phyloP scores from a whole-genome alignment of 208 protist genomes.

The Leishmania turanica region DNA sequence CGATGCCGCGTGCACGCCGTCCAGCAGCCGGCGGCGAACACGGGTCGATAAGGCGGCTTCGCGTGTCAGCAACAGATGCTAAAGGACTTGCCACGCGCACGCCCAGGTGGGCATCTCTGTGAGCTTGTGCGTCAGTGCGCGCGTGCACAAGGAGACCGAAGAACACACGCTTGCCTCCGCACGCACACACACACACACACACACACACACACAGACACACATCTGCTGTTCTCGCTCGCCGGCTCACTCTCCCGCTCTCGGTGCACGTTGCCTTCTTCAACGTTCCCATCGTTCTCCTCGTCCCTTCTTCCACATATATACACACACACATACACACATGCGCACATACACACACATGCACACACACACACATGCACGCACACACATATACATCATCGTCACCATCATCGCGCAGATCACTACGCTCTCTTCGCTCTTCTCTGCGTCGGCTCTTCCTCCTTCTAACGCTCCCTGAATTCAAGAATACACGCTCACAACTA shows the following conservation, averaged over 20 bases:
- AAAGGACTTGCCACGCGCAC: background rate
- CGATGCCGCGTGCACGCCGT: background rate
- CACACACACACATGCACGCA: too few species aligned
- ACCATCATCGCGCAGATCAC: background rate
- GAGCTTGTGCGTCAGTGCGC: background rate
- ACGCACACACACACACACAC: background rate
- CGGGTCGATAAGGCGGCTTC: background rate
- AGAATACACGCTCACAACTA: slow-evolving; percentile 5
- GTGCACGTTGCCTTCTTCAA: background rate
- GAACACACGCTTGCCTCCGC: background rate
- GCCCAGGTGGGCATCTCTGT: background rate
- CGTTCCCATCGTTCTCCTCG: background rate
- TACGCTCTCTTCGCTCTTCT: background rate
- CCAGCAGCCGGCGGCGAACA: background rate
- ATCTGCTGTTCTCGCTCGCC: background rate
- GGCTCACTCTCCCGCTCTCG: background rate
- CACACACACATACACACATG: background rate
- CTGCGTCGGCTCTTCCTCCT: background rate
- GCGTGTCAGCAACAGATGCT: background rate
- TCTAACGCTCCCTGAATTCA: background rate
- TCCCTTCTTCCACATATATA: background rate
- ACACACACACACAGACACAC: background rate
- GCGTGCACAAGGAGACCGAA: background rate
- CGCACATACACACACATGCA: too few species aligned
- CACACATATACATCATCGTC: background rate